A percentile compares a stretch with the other conserved stretches of the same genome.
phyloP scores from a whole-genome alignment of 164 flowering plant species.

The Houttuynia cordata region DNA sequence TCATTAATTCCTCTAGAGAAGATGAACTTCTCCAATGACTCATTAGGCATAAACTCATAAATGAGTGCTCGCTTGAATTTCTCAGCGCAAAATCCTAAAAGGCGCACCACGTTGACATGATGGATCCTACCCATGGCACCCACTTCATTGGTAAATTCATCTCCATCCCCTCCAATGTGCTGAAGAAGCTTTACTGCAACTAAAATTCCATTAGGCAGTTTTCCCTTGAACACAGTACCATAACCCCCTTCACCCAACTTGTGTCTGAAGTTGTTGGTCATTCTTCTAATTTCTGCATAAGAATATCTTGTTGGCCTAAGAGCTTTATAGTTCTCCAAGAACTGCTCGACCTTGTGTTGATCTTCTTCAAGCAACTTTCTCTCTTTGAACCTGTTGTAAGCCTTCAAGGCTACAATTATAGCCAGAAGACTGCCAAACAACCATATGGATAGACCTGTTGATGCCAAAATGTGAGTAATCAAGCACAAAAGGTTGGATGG shows the following conservation, averaged over 20 bases:
- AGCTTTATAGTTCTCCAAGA: conserved; percentile 14
- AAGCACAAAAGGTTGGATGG: too few relatives aligned
- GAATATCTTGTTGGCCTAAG: conserved; percentile 20
- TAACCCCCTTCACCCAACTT: conserved; percentile 31
- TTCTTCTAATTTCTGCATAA: conserved; percentile 21
- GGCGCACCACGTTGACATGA: conserved; percentile 17
- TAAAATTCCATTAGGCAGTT: conserved; percentile 5
- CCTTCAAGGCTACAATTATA: background rate
- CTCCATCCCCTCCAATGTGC: conserved; percentile 3
- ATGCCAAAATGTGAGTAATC: too few relatives aligned
- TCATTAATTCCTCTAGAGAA: background rate
- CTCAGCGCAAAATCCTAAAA: conserved; percentile 16
- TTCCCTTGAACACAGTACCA: conserved; percentile 1
- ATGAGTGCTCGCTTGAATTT: conserved; percentile 7
- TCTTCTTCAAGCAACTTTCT: background rate
- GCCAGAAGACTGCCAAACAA: background rate
- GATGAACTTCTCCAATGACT: conserved; percentile 16
- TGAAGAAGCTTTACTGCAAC: background rate
- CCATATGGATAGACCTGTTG: background rate
- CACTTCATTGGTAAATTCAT: conserved; percentile 24
- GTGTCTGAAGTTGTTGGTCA: conserved; percentile 23
- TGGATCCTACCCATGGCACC: conserved; percentile 4
- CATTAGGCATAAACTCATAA: conserved; percentile 23
- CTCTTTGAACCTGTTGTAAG: background rate
- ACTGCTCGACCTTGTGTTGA: conserved; percentile 1